A percentile compares a stretch with the other conserved stretches of the same genome.
Conservation (phyloP, 106 monocot genomes). For the Alisma plantagoaquatica region DNA sequence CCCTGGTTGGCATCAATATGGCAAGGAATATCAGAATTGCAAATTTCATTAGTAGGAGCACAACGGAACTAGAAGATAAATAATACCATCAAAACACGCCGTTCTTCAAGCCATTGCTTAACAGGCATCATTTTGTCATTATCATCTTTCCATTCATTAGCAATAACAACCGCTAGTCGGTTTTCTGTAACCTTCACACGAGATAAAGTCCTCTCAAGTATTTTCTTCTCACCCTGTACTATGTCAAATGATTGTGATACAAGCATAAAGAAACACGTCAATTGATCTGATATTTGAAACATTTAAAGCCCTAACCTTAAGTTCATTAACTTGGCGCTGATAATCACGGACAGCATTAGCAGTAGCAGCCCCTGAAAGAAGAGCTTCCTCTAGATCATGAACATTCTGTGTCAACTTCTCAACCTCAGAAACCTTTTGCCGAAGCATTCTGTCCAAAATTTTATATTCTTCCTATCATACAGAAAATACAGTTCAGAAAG, state of each 20-base stretch:
- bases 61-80: not conserved
- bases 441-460: constrained; percentile 78
- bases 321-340: constrained; percentile 31
- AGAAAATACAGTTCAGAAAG: not conserved
- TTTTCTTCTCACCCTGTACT: constrained; percentile 75
- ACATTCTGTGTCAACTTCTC: constrained; percentile 67
- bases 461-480: constrained; percentile 71
- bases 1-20: constrained; percentile 31
- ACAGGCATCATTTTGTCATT: constrained; percentile 99
- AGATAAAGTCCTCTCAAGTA: constrained; percentile 62
- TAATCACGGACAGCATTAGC: constrained; percentile 91
- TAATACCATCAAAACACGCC: constrained; percentile 76
- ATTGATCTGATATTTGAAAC: not conserved
- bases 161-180: constrained; percentile 80
- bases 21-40: not conserved
- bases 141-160: constrained; percentile 99
- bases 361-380: constrained; percentile 81
- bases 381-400: constrained; percentile 65
- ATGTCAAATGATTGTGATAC: not conserved
- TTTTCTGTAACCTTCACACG: constrained; percentile 90
- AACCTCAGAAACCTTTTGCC: constrained; percentile 83
- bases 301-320: constrained; percentile 43
- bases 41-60: not conserved
- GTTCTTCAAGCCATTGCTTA: constrained; percentile 91
- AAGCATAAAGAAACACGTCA: not conserved